phyloP scores from a whole-genome alignment of 2,329 filamentous ascomycete species.

The Fusarium sp. region DNA sequence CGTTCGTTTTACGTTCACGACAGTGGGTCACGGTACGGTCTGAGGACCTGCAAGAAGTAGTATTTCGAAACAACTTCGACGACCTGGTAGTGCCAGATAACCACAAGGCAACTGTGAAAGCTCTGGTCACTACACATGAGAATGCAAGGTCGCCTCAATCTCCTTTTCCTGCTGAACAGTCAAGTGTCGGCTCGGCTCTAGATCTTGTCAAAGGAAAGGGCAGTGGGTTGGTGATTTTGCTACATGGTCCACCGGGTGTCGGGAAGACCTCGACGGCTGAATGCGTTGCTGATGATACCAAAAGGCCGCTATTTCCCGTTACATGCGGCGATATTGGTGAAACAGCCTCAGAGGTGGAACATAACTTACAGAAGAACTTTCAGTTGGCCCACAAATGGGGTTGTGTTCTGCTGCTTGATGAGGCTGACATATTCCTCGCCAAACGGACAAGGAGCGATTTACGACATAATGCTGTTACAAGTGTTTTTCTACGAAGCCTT shows the following conservation, averaged over 20 bases:
- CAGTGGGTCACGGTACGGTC: too few species aligned
- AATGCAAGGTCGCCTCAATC: too few species aligned
- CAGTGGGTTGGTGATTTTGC: background rate
- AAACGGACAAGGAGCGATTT: background rate
- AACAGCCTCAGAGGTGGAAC: background rate
- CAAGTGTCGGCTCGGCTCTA: rapidly evolving
- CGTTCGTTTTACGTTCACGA: too few species aligned
- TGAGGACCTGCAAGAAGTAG: too few species aligned
- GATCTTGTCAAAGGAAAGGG: background rate
- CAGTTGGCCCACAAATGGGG: slow-evolving; percentile 2
- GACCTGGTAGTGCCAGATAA: too few species aligned
- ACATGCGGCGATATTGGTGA: slow-evolving; percentile 3
- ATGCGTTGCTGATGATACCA: background rate
- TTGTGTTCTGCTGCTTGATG: slow-evolving; percentile 1
- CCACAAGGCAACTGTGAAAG: too few species aligned
- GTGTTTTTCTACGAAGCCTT: background rate
- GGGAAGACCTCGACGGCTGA: background rate
- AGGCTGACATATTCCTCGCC: slow-evolving; percentile 19
- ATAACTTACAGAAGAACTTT: too few species aligned
- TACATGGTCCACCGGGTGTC: background rate
- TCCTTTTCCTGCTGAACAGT: too few species aligned
- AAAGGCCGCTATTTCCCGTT: background rate
- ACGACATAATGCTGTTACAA: background rate
- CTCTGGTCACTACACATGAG: too few species aligned
- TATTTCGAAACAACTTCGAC: too few species aligned